phyloP scores from a whole-genome alignment of 371 early-diverging fungal species.

The Smittium mucronatum region DNA sequence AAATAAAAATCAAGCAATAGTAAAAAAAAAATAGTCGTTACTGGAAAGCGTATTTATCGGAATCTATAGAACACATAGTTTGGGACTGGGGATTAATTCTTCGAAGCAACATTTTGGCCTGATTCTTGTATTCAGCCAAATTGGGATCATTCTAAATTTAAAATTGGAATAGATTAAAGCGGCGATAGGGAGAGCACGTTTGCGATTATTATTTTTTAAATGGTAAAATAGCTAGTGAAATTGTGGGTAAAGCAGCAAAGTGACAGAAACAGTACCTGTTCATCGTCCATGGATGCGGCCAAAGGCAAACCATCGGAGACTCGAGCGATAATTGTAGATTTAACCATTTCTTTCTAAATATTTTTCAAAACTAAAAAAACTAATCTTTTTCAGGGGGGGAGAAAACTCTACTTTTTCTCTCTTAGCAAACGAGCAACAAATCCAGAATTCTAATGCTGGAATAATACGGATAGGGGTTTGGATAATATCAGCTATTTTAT shows the following conservation, averaged over 20 bases:
- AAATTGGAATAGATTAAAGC: constrained; percentile 4
- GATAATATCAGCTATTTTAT: too few species aligned
- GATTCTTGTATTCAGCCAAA: constrained; percentile 81
- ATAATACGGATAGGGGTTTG: too few species aligned
- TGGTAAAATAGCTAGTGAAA: too few species aligned
- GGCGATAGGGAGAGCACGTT: too few species aligned
- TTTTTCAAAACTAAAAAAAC: not conserved
- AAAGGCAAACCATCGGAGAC: constrained; percentile 87
- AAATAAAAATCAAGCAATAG: not conserved
- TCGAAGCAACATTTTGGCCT: constrained; percentile 83
- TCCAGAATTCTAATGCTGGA: too few species aligned
- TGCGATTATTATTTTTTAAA: too few species aligned
- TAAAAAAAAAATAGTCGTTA: too few species aligned
- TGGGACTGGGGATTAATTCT: constrained; percentile 74
- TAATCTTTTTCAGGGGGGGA: too few species aligned
- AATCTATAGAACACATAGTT: constrained; percentile 88
- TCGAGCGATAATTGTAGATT: constrained; percentile 86
- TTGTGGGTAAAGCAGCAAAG: too few species aligned
- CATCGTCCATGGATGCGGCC: constrained; percentile 95
- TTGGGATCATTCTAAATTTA: constrained; percentile 43
- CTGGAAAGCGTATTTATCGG: constrained; percentile 77
- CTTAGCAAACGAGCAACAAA: too few species aligned
- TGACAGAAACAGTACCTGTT: constrained; percentile 48
- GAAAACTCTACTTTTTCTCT: too few species aligned
- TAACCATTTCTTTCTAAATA: constrained; percentile 55